These are phyloP conservation scores for Claviceps sp. DNA, from an alignment of 2,329 filamentous ascomycete genomes.

Conservation along the genomic window DNA sequence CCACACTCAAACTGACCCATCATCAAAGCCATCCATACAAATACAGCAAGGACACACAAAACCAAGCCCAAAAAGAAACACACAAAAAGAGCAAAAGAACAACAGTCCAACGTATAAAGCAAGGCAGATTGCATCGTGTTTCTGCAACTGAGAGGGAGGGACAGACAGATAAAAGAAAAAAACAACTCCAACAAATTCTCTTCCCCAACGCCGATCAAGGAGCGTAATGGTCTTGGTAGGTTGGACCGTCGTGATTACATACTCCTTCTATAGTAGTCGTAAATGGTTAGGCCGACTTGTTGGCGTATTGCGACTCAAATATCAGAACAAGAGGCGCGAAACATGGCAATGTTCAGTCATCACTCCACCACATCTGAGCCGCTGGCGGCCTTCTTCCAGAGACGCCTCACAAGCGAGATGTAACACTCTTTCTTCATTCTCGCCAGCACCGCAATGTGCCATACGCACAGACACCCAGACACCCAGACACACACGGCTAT, in stretches of 20 bases:
- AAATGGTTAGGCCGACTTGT: too few relatives aligned
- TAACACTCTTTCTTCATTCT: background rate
- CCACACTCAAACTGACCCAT: too few relatives aligned
- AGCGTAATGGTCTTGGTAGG: slow-evolving; percentile 21
- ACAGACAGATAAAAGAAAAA: background rate
- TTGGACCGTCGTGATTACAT: slow-evolving; percentile 26
- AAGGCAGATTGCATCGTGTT: background rate
- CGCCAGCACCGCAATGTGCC: background rate
- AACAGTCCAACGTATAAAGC: background rate
- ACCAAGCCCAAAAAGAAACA: background rate
- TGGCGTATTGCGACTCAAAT: background rate
- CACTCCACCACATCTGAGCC: background rate
- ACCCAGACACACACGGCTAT: slow-evolving; percentile 18
- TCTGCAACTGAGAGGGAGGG: background rate
- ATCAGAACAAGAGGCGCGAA: background rate
- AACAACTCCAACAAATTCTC: slow-evolving; percentile 16
- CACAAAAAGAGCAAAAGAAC: background rate
- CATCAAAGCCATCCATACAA: too few relatives aligned
- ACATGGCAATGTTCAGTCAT: background rate
- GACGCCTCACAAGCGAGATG: background rate
- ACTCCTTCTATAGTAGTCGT: slow-evolving; percentile 11
- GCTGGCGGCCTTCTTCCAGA: background rate
- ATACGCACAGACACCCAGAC: background rate
- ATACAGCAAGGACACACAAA: background rate
- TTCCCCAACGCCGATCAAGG: slow-evolving; percentile 22